Conservation (phyloP, 2,329 filamentous ascomycete species). For the Penicillium glabrum region DNA sequence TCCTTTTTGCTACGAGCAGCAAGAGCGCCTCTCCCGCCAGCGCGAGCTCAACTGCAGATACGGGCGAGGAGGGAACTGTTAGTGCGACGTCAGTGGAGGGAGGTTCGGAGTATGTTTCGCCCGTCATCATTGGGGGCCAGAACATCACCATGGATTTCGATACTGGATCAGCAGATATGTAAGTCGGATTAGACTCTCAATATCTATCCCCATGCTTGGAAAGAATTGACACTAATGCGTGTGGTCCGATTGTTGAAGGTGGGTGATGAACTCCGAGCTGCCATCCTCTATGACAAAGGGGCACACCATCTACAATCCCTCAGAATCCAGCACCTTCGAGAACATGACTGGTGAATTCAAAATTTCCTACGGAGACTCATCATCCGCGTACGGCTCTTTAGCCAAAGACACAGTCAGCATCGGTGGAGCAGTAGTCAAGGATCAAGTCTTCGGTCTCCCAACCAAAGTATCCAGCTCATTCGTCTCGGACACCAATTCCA, state of each 20-base stretch:
- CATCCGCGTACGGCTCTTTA: slow-evolving; percentile 61
- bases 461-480: slow-evolving; percentile 60
- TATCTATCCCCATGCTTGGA: not conserved
- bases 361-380: slow-evolving; percentile 69
- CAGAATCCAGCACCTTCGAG: slow-evolving; percentile 54
- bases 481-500: slow-evolving; percentile 58
- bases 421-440: slow-evolving; percentile 61
- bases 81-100: slow-evolving; percentile 63
- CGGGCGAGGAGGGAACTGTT: slow-evolving; percentile 56
- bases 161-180: slow-evolving; percentile 72
- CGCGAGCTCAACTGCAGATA: slow-evolving; percentile 12
- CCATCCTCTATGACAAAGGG: slow-evolving; percentile 43
- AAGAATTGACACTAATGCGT: not conserved
- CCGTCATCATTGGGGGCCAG: slow-evolving; percentile 69
- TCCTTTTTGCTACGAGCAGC: slow-evolving; percentile 2
- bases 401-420: slow-evolving; percentile 68
- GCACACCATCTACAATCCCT: slow-evolving; percentile 58
- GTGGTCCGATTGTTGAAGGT: slow-evolving; percentile 43
- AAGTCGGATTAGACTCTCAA: slow-evolving; percentile 29
- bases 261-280: slow-evolving; percentile 68
- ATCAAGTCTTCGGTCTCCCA: slow-evolving; percentile 69
- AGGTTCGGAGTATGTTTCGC: slow-evolving; percentile 69
- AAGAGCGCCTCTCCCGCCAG: not conserved
- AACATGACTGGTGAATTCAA: slow-evolving; percentile 54
- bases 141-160: slow-evolving; percentile 70